These are phyloP conservation scores for Rossbeevera mucosa DNA, from an alignment of 768 basidiomycete species.

Conservation along the genomic window DNA sequence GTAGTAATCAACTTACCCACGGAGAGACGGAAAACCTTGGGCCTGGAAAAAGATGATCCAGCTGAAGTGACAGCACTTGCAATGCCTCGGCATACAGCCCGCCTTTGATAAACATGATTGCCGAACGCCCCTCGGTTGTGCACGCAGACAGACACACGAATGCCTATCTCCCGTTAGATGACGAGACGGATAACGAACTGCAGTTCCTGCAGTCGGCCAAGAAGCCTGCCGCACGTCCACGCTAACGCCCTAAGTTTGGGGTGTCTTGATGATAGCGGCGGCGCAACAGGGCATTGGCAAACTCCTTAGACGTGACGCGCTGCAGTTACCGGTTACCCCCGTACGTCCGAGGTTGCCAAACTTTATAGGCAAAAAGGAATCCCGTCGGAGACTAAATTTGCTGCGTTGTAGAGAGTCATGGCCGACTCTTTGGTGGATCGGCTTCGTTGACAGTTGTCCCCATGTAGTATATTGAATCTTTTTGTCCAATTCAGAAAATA, in stretches of 20 bases:
- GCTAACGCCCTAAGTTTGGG: neutral
- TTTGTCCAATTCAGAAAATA: constrained; percentile 1
- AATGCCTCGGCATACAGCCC: neutral
- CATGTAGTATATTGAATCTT: constrained; percentile 1
- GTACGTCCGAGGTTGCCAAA: neutral
- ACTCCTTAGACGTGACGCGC: neutral
- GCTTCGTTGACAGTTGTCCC: constrained; percentile 3
- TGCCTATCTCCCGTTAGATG: neutral
- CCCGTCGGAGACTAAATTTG: neutral
- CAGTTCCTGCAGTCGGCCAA: neutral
- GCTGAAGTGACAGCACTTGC: neutral
- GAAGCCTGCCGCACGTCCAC: neutral
- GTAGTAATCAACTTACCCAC: neutral
- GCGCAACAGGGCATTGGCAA: neutral
- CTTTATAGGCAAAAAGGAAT: constrained; percentile 5
- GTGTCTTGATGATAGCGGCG: neutral
- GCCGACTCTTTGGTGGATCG: constrained; percentile 4
- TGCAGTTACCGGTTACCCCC: neutral
- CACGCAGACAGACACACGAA: neutral
- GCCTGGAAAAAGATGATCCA: neutral
- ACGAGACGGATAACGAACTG: neutral
- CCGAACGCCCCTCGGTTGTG: neutral
- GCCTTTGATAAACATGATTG: neutral
- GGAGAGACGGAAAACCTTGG: neutral
- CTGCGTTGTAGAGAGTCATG: constrained; percentile 1